Percentiles rank a stretch among this genome's conserved stretches.
These are phyloP conservation scores for Parafenestella ontariensis DNA, from an alignment of 2,329 filamentous ascomycete genomes.

Conservation along the genomic window DNA sequence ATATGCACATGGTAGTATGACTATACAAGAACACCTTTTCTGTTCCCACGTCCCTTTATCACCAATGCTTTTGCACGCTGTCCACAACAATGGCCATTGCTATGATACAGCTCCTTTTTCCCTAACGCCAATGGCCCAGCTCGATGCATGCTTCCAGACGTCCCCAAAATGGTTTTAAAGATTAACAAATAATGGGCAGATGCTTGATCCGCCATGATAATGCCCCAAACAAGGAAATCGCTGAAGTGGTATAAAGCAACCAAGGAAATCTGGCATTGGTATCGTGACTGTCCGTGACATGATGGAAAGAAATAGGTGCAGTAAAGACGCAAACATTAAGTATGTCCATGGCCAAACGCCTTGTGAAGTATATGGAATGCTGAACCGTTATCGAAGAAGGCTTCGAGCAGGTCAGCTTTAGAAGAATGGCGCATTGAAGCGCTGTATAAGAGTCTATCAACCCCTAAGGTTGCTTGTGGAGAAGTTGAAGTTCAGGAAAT, in stretches of 20 bases:
- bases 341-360: constrained; percentile 27
- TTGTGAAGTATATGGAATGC: constrained; percentile 12
- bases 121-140: constrained; percentile 16
- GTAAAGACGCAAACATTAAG: constrained; percentile 30
- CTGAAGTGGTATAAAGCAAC: constrained; percentile 48
- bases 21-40: constrained; percentile 24
- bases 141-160: constrained; percentile 10
- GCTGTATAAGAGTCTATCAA: constrained; percentile 31
- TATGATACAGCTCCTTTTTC: constrained; percentile 8
- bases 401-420: constrained; percentile 15
- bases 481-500: constrained; percentile 49
- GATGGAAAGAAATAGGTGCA: constrained; percentile 25
- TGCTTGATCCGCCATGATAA: constrained; percentile 7
- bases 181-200: constrained; percentile 14
- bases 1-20: constrained; percentile 12
- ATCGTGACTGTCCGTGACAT: constrained; percentile 42
- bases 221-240: constrained; percentile 69
- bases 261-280: constrained; percentile 35
- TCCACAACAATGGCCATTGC: constrained; percentile 16
- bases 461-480: constrained; percentile 41
- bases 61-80: constrained; percentile 12
- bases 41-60: constrained; percentile 2
- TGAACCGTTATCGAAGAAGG: not conserved
- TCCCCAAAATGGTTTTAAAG: constrained; percentile 8
- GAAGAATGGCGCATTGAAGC: constrained; percentile 28